Conservation (phyloP, 805 yeast species). For the Candida loeiensis region DNA sequence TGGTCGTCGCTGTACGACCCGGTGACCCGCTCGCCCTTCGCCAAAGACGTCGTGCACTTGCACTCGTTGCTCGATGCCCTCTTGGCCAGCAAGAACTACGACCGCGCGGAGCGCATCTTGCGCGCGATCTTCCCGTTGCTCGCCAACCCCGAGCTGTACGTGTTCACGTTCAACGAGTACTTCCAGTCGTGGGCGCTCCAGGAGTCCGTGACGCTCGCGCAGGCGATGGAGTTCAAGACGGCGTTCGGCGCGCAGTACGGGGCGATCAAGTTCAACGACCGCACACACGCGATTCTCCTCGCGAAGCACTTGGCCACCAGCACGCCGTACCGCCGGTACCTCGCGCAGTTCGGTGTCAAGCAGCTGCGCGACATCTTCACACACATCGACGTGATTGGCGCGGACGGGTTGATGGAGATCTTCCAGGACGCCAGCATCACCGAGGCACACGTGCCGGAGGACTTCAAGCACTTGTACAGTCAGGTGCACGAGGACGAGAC, state of each 20-base stretch:
- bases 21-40: slow-evolving; percentile 40
- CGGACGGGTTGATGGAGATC: slow-evolving; percentile 40
- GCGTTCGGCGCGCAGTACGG: slow-evolving; percentile 30
- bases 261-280: slow-evolving; percentile 35
- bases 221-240: slow-evolving; percentile 42
- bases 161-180: slow-evolving; percentile 68
- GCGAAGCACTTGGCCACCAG: slow-evolving; percentile 31
- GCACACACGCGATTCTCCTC: slow-evolving; percentile 58
- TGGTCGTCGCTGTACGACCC: slow-evolving; percentile 44
- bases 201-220: slow-evolving; percentile 37
- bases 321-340: slow-evolving; percentile 10
- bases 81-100: slow-evolving; percentile 58
- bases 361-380: slow-evolving; percentile 33
- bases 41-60: slow-evolving; percentile 59
- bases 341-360: slow-evolving; percentile 9
- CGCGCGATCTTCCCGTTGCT: slow-evolving; percentile 54
- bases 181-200: slow-evolving; percentile 40
- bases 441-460: slow-evolving; percentile 32
- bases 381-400: slow-evolving; percentile 53
- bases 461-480: slow-evolving; percentile 27
- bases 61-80: slow-evolving; percentile 82
- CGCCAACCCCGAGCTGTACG: slow-evolving; percentile 43
- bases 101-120: slow-evolving; percentile 67
- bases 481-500: slow-evolving; percentile 20
- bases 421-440: slow-evolving; percentile 24